Evolutionary conservation across 2,329 filamentous ascomycete species (phyloP), one percentile per base, ranked within the genome.

Genomic region (Fusarium sp.): DNA sequence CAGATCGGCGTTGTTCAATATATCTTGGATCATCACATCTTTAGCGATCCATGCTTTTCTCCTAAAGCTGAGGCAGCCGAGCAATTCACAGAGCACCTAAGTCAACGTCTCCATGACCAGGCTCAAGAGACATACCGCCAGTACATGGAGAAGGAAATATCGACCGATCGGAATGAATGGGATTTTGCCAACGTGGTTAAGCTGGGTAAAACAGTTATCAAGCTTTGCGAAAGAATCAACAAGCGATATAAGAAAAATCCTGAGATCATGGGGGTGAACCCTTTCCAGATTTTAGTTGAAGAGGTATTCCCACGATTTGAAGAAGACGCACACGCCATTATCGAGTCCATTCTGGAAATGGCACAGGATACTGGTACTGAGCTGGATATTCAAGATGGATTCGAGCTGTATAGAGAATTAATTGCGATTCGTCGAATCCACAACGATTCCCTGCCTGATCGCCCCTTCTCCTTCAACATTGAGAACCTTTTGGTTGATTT

Each of bases 171-270:
- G 73, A 90, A 94, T 70, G 87, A 93, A 52, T 98, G 96, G 95
- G 90, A 98, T 73, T 95, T 97, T 78, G 92, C 88, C 68, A 93
- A 98, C 79, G 91, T 98, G 60, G 94, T 98, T 63, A 89, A 95
- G 76, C 88, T 99, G 25, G 94, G 95, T 18, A 93, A 96, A 77
- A 89, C 90, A 1, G 93, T 98, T 8, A 91, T 94, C 51, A 94
- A 93, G 72, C 85, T 98, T 32, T 93, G 92, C 69, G 91, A 97
- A 75, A 93, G 91, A 77, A 97, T 98, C 54, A 91, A 94, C 79
- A 98, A 98, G 82, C 90, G 95, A 51, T 99, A 97, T 81, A 90
- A 90, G 74, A 95, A 92, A 75, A 96, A 92, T 63, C 93, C 93
- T 1, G 91, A 94, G 68, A 92, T 98, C 63, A 91, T 97, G 89